A percentile compares a stretch with the other conserved stretches of the same genome.
phyloP scores from a whole-genome alignment of 1,284 basidiomycete species.

The Athelia psychrophila region DNA sequence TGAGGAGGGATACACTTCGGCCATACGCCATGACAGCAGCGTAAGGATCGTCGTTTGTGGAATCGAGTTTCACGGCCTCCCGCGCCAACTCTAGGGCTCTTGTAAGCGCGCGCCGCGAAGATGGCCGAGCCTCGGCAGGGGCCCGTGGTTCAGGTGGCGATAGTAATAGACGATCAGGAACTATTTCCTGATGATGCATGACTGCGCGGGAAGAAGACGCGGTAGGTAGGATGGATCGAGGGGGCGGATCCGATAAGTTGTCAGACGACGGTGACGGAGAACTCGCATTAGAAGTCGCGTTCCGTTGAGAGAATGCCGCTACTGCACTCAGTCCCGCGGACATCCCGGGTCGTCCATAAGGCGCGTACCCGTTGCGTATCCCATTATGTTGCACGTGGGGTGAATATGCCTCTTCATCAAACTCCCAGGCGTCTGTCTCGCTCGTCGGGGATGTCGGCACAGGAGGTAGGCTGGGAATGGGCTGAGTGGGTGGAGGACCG shows the following conservation, averaged over 20 bases:
- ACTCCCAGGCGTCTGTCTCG: slow-evolving; percentile 13
- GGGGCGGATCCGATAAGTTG: slow-evolving; percentile 57
- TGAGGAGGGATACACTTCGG: slow-evolving; percentile 76
- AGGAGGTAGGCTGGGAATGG: slow-evolving; percentile 61
- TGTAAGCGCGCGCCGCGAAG: slow-evolving; percentile 76
- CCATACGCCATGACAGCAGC: slow-evolving; percentile 80
- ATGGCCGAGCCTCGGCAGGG: slow-evolving; percentile 46
- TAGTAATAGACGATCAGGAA: slow-evolving; percentile 40
- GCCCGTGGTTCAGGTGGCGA: slow-evolving; percentile 37
- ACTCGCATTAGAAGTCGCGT: slow-evolving; percentile 20
- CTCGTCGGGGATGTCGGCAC: slow-evolving; percentile 20
- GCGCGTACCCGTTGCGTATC: slow-evolving; percentile 13
- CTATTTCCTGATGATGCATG: slow-evolving; percentile 34
- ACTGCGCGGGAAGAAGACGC: slow-evolving; percentile 29
- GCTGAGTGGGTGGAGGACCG: slow-evolving; percentile 70
- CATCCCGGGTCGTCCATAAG: slow-evolving; percentile 45
- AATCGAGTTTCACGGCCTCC: slow-evolving; percentile 78
- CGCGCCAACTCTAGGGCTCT: slow-evolving; percentile 78
- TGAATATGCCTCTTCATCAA: slow-evolving; percentile 5
- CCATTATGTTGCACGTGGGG: background rate
- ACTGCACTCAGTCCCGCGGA: slow-evolving; percentile 58
- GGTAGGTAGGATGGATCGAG: slow-evolving; percentile 44
- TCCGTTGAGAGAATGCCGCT: slow-evolving; percentile 55
- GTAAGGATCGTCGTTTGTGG: slow-evolving; percentile 78
- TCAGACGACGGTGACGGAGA: slow-evolving; percentile 35